phyloP scores from a whole-genome alignment of 1,139 yeast species.

The Zhuliangozyma blackwelliae region DNA sequence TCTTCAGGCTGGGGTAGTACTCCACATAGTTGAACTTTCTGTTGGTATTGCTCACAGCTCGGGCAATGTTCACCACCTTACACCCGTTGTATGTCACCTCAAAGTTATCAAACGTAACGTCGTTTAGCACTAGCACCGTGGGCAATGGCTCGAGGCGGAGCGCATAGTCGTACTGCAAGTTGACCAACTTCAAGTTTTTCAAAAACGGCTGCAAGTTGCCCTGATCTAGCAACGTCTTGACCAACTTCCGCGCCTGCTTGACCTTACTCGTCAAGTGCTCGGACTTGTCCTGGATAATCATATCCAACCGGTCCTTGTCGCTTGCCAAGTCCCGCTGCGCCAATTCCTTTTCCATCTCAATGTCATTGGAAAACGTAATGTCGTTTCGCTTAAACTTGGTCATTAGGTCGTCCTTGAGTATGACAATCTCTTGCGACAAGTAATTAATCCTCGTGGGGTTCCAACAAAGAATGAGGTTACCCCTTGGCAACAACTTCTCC shows the following conservation, averaged over 20 bases:
- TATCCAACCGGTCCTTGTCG: constrained; percentile 15
- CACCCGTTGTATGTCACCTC: constrained; percentile 82
- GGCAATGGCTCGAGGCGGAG: constrained; percentile 80
- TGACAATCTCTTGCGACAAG: constrained; percentile 75
- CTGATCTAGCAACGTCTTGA: constrained; percentile 80
- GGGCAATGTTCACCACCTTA: constrained; percentile 70
- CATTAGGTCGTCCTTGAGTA: constrained; percentile 70
- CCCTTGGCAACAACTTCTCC: constrained; percentile 57
- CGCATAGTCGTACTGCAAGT: constrained; percentile 66
- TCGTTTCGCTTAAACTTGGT: constrained; percentile 68
- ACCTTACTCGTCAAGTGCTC: constrained; percentile 34
- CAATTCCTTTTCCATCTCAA: constrained; percentile 25
- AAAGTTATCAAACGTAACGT: constrained; percentile 64
- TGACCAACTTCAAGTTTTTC: constrained; percentile 53
- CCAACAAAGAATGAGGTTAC: constrained; percentile 51
- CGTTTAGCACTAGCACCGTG: constrained; percentile 58
- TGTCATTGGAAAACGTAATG: constrained; percentile 47
- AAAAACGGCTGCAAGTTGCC: constrained; percentile 83
- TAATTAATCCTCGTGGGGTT: constrained; percentile 80
- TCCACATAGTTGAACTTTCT: constrained; percentile 63
- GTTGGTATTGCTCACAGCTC: constrained; percentile 40
- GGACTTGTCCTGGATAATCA: constrained; percentile 12
- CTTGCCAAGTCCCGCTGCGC: constrained; percentile 15
- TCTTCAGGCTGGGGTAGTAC: constrained; percentile 58
- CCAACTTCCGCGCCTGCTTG: constrained; percentile 68